Conservation (phyloP, 108 stramenopile species). For the Tribonema minus region DNA sequence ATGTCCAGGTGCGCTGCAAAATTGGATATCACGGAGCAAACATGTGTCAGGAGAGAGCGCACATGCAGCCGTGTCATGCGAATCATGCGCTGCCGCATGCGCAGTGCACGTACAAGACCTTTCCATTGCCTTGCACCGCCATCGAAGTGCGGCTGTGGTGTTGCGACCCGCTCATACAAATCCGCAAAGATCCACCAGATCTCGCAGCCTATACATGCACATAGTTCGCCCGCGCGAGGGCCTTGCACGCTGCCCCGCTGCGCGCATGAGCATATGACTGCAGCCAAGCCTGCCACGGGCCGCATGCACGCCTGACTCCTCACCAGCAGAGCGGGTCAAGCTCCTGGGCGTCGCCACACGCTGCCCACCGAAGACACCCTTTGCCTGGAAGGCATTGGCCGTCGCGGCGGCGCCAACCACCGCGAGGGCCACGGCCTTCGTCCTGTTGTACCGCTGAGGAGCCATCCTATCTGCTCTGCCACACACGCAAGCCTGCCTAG, state of each 20-base stretch:
- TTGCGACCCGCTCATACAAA: too few relatives aligned
- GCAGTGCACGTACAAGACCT: not conserved
- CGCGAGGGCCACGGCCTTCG: not conserved
- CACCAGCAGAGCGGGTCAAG: not conserved
- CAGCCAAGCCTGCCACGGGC: too few relatives aligned
- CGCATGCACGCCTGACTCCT: too few relatives aligned
- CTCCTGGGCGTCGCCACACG: not conserved
- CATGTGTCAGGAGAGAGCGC: not conserved
- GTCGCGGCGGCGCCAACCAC: not conserved
- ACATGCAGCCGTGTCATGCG: not conserved
- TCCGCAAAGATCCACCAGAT: not conserved
- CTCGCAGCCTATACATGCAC: too few relatives aligned
- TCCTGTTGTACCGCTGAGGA: not conserved
- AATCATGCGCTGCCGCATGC: not conserved
- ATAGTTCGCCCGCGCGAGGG: too few relatives aligned
- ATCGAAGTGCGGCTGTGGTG: too few relatives aligned
- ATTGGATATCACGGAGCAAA: not conserved
- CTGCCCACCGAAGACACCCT: not conserved
- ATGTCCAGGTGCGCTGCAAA: conserved; percentile 10
- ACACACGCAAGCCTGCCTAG: too few relatives aligned
- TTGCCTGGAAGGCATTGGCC: not conserved
- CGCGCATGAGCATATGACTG: too few relatives aligned
- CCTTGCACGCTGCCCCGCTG: too few relatives aligned
- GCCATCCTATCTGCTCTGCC: too few relatives aligned
- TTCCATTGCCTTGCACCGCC: too few relatives aligned